A percentile compares a stretch with the other conserved stretches of the same genome.
Evolutionary conservation across 163 green algal genomes (phyloP).

Genomic region (Chloromonas sp.): DNA sequence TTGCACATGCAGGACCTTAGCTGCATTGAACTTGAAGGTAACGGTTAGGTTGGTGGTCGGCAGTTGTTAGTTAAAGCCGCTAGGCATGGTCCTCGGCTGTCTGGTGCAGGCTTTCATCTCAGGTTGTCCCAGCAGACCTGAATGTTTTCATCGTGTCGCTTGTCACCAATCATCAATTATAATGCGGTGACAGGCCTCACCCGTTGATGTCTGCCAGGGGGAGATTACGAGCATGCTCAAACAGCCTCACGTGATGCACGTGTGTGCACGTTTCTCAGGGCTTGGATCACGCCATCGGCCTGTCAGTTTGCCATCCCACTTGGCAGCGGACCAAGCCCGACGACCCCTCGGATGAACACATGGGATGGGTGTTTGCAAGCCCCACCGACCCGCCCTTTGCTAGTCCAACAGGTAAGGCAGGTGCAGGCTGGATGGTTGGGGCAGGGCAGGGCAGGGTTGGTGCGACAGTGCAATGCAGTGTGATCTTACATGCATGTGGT

Average conservation of each 20-base stretch:
- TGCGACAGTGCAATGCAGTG: neutral
- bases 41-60: no score
- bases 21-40: no score
- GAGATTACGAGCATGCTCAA: neutral
- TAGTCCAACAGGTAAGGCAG: slow-evolving; percentile 30
- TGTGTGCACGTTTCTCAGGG: slow-evolving; percentile 42
- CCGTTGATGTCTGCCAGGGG: neutral
- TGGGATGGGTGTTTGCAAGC: slow-evolving; percentile 64
- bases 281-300: slow-evolving; percentile 69
- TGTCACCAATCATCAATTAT: no score
- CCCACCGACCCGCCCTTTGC: slow-evolving; percentile 46
- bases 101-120: no score
- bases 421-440: neutral
- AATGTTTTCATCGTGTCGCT: no score
- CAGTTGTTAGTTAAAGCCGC: no score
- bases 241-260: neutral
- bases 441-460: neutral
- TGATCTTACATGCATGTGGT: neutral
- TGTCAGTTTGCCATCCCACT: slow-evolving; percentile 84
- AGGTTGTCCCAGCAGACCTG: no score
- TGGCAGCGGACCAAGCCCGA: slow-evolving; percentile 74
- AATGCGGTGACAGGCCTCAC: no score
- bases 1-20: no score
- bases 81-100: no score
- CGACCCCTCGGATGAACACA: slow-evolving; percentile 64